Conservation (phyloP, 108 stramenopile genomes). For the Nitzschia putrida region DNA sequence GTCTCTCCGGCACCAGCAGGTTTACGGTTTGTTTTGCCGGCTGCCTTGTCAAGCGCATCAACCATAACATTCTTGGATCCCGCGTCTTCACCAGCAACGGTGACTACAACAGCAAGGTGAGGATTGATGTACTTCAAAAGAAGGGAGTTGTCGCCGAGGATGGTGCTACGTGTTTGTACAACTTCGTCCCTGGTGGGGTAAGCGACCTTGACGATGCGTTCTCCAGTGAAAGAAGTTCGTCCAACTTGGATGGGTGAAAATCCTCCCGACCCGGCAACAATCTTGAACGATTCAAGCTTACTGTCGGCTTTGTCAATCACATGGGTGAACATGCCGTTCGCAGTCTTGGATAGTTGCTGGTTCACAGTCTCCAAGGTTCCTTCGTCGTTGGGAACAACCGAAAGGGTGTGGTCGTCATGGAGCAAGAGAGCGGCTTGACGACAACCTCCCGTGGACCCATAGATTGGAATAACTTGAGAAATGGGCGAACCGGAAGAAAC, state of each 20-base stretch:
- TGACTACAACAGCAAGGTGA: slow-evolving; percentile 82
- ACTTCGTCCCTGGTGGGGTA: slow-evolving; percentile 80
- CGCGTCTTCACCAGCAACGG: slow-evolving; percentile 48
- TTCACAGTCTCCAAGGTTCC: slow-evolving; percentile 33
- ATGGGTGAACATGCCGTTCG: slow-evolving; percentile 75
- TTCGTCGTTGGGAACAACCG: slow-evolving; percentile 55
- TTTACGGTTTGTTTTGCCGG: slow-evolving; percentile 8
- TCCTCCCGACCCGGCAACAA: not conserved
- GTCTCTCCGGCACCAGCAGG: slow-evolving; percentile 48
- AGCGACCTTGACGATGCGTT: slow-evolving; percentile 69
- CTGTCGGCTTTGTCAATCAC: slow-evolving; percentile 48
- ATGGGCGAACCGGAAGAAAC: slow-evolving; percentile 46
- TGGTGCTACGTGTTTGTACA: slow-evolving; percentile 72
- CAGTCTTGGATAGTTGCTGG: slow-evolving; percentile 35
- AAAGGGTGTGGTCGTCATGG: slow-evolving; percentile 56
- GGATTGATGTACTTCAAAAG: slow-evolving; percentile 96
- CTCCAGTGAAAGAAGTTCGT: slow-evolving; percentile 63
- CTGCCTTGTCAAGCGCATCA: slow-evolving; percentile 9
- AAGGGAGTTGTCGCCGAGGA: slow-evolving; percentile 91
- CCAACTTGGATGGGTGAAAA: slow-evolving; percentile 51
- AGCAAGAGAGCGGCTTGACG: slow-evolving; percentile 74
- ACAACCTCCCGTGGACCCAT: slow-evolving; percentile 52
- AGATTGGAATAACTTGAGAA: slow-evolving; percentile 68
- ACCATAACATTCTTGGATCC: slow-evolving; percentile 24
- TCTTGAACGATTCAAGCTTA: slow-evolving; percentile 35